Evolutionary conservation across 2,329 filamentous ascomycete genomes (phyloP).

Genomic region (Cephalotrichum gorgonifer): DNA sequence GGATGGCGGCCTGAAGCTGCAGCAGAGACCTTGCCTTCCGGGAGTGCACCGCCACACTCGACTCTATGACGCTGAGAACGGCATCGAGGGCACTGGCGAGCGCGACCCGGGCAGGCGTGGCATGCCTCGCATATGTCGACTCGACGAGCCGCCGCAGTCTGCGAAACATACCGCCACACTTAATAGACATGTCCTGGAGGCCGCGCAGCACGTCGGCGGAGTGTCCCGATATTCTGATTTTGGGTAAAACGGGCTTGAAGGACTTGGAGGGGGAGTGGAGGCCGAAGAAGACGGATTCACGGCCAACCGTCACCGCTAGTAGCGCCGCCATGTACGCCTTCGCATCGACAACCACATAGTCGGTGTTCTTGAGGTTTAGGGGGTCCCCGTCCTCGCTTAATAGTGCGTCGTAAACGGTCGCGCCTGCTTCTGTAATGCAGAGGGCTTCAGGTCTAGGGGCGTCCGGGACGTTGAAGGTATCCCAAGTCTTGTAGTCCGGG

Average conservation of each 20-base stretch:
- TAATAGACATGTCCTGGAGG: slow-evolving; percentile 33
- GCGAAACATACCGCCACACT: slow-evolving; percentile 35
- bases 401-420: slow-evolving; percentile 55
- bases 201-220: slow-evolving; percentile 37
- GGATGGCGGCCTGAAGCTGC: slow-evolving; percentile 39
- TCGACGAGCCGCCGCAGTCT: slow-evolving; percentile 36
- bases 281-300: slow-evolving; percentile 60
- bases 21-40: slow-evolving; percentile 35
- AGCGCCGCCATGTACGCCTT: slow-evolving; percentile 45
- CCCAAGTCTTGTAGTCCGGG: slow-evolving; percentile 55
- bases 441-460: slow-evolving; percentile 31
- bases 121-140: slow-evolving; percentile 29
- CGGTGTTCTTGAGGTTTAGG: slow-evolving; percentile 23
- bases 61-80: slow-evolving; percentile 37
- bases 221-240: slow-evolving; percentile 45
- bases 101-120: slow-evolving; percentile 37
- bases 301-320: slow-evolving; percentile 56
- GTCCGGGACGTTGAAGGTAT: slow-evolving; percentile 44
- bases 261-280: slow-evolving; percentile 41
- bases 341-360: slow-evolving; percentile 33
- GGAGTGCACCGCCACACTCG: slow-evolving; percentile 32
- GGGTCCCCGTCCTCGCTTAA: slow-evolving; percentile 31
- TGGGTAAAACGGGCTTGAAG: slow-evolving; percentile 39
- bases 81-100: slow-evolving; percentile 38
- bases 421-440: slow-evolving; percentile 60